Conservation (phyloP, 768 basidiomycete species). For the Mrakia blollopis region DNA sequence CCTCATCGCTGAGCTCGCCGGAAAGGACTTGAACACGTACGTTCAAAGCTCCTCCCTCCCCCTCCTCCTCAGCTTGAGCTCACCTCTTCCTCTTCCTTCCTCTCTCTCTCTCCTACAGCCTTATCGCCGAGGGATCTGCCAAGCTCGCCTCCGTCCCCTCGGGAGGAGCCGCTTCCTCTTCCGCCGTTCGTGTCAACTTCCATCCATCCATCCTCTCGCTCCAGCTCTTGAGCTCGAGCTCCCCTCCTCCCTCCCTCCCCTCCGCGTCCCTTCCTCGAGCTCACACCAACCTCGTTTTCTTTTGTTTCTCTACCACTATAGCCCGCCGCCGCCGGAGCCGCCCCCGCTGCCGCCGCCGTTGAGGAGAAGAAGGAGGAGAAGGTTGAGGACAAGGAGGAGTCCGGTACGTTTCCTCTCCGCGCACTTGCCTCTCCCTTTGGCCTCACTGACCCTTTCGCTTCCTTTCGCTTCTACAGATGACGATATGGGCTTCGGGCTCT, state of each 20-base stretch:
- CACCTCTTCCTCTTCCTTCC: not conserved
- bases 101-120: slow-evolving; percentile 46
- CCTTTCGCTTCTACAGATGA: no score
- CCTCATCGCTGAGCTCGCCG: slow-evolving; percentile 82
- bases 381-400: slow-evolving; percentile 65
- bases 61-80: not conserved
- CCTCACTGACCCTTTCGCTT: no score
- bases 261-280: not conserved
- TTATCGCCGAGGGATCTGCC: slow-evolving; percentile 85
- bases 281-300: not conserved
- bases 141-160: slow-evolving; percentile 98
- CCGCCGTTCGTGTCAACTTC: slow-evolving; percentile 40
- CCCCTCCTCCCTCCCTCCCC: slow-evolving; percentile 39
- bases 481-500: no score
- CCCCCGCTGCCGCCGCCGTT: slow-evolving; percentile 53
- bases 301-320: not conserved
- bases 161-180: slow-evolving; percentile 60
- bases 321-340: slow-evolving; percentile 53
- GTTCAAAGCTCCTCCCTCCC: slow-evolving; percentile 37
- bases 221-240: slow-evolving; percentile 48
- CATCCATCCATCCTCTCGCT: slow-evolving; percentile 38
- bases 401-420: slow-evolving; percentile 36
- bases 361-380: slow-evolving; percentile 75
- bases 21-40: slow-evolving; percentile 80
- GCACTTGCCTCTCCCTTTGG: no score